Evolutionary conservation across 2,329 filamentous ascomycete genomes (phyloP).

Genomic region (Fusarium kyushuense): DNA sequence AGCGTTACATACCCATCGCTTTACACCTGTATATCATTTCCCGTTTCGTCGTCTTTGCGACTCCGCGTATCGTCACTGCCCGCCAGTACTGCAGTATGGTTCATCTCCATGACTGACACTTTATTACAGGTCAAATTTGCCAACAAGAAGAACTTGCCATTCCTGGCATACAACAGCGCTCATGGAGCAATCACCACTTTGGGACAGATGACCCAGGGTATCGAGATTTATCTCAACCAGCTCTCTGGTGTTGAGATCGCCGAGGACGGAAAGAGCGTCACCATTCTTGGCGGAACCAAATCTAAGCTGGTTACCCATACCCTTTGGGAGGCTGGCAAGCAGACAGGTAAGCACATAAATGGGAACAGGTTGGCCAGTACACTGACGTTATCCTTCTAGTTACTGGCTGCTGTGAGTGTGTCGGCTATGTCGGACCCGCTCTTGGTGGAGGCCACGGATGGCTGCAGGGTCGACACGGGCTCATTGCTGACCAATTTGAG

Average conservation of each 20-base stretch:
- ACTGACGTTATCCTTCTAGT: constrained; percentile 18
- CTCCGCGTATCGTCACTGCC: no score
- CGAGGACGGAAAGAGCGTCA: constrained; percentile 10
- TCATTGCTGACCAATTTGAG: constrained; percentile 51
- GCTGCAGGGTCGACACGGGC: constrained; percentile 46
- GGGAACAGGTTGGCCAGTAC: no score
- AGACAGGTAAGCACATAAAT: no score
- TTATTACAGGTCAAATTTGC: constrained; percentile 1
- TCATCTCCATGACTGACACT: no score
- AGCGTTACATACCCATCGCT: no score
- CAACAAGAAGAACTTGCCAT: constrained; percentile 14
- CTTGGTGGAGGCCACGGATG: constrained; percentile 50
- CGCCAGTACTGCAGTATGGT: no score
- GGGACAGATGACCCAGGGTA: constrained; percentile 8
- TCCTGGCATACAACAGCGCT: constrained; percentile 7
- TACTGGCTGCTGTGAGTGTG: constrained; percentile 43
- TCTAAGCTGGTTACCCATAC: constrained; percentile 3
- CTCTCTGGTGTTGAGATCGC: constrained; percentile 9
- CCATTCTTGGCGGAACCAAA: constrained; percentile 6
- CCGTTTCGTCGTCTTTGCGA: no score
- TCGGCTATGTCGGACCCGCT: constrained; percentile 46
- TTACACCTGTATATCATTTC: no score
- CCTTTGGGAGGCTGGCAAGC: constrained; percentile 44
- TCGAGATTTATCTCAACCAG: constrained; percentile 19
- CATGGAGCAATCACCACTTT: constrained; percentile 12